phyloP scores from a whole-genome alignment of 2,329 filamentous ascomycete genomes.

The Coniochaeta hoffmannii region DNA sequence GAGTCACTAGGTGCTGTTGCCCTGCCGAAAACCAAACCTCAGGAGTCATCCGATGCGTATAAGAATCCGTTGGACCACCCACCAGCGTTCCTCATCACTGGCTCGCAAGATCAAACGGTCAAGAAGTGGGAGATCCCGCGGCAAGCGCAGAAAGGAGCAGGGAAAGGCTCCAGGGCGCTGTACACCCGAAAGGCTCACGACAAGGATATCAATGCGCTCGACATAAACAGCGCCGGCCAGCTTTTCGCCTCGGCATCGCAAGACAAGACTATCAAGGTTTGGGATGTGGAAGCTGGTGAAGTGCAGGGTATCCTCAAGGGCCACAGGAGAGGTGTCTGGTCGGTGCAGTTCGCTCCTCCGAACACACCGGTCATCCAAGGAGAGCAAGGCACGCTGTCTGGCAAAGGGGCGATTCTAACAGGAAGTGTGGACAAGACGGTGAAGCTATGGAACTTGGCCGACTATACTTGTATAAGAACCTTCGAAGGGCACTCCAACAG shows the following conservation, averaged over 20 bases:
- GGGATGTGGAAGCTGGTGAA: constrained; percentile 84
- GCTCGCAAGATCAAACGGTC: constrained; percentile 90
- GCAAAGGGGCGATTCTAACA: constrained; percentile 77
- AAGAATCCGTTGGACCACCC: constrained; percentile 70
- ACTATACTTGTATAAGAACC: constrained; percentile 87
- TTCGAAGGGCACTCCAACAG: constrained; percentile 97
- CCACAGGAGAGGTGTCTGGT: constrained; percentile 94
- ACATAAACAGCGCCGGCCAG: constrained; percentile 65
- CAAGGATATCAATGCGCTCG: constrained; percentile 96
- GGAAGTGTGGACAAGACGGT: constrained; percentile 94
- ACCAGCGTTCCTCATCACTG: constrained; percentile 79
- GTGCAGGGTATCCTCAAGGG: constrained; percentile 86
- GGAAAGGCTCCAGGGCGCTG: constrained; percentile 55
- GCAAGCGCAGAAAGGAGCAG: constrained; percentile 35
- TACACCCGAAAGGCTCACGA: constrained; percentile 96
- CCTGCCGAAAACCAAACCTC: constrained; percentile 63
- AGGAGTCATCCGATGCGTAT: constrained; percentile 61
- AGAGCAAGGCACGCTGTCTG: constrained; percentile 63
- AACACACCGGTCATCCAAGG: constrained; percentile 67
- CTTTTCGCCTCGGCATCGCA: constrained; percentile 95
- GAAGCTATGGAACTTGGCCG: constrained; percentile 86
- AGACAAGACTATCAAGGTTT: constrained; percentile 95
- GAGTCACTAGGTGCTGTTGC: constrained; percentile 89
- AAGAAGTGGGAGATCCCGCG: constrained; percentile 85
- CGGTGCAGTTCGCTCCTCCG: constrained; percentile 79